phyloP scores from a whole-genome alignment of 1,284 basidiomycete genomes.

The Leccinum huronense region DNA sequence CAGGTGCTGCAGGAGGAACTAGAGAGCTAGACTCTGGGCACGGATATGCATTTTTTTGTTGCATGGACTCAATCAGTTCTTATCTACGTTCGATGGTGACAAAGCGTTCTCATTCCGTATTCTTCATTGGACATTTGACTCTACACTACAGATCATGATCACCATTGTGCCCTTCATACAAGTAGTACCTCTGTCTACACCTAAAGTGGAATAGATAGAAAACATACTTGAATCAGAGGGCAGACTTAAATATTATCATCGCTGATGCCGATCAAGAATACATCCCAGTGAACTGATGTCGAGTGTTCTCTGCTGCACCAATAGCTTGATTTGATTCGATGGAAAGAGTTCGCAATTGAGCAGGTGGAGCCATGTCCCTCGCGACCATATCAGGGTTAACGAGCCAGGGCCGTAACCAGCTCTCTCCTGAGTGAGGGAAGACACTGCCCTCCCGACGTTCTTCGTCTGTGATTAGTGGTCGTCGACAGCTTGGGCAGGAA shows the following conservation, averaged over 20 bases:
- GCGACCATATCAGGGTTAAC: conserved; percentile 23
- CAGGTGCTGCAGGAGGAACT: conserved; percentile 76
- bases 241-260: conserved; percentile 14
- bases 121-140: conserved; percentile 27
- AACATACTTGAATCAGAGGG: conserved; percentile 21
- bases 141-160: conserved; percentile 24
- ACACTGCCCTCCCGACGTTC: conserved; percentile 16
- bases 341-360: conserved; percentile 23
- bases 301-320: conserved; percentile 20
- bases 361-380: conserved; percentile 15
- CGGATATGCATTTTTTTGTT: conserved; percentile 21
- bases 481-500: conserved; percentile 63
- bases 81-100: conserved; percentile 37
- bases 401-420: conserved; percentile 29
- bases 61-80: conserved; percentile 31
- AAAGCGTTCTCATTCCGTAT: conserved; percentile 19
- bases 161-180: conserved; percentile 14
- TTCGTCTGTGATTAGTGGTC: conserved; percentile 37
- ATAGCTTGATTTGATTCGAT: conserved; percentile 17
- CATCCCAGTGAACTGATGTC: conserved; percentile 47
- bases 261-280: conserved; percentile 43
- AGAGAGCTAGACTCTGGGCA: conserved; percentile 15
- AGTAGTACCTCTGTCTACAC: conserved; percentile 26
- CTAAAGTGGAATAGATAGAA: conserved; percentile 27
- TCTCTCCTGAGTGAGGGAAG: conserved; percentile 7